phyloP scores from a whole-genome alignment of 2,329 filamentous ascomycete genomes.

The Trematosphaeria pertusa region DNA sequence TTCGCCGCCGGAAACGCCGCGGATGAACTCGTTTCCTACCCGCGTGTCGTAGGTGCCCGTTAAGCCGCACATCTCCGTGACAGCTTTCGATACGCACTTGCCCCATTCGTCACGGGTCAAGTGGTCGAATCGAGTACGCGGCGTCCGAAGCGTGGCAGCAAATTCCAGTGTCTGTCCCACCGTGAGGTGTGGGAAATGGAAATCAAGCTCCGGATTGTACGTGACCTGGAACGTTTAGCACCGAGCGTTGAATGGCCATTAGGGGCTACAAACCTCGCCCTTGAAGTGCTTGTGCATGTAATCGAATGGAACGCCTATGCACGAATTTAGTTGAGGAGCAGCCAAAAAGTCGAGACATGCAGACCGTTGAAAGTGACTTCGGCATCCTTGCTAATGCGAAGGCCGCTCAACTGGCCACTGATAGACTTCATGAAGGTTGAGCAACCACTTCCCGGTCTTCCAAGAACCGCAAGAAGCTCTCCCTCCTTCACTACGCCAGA shows the following conservation, averaged over 20 bases:
- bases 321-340: no score
- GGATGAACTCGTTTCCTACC: slow-evolving; percentile 70
- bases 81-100: slow-evolving; percentile 57
- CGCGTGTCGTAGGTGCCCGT: slow-evolving; percentile 65
- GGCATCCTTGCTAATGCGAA: no score
- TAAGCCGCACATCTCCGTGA: slow-evolving; percentile 59
- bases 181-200: slow-evolving; percentile 59
- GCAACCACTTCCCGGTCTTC: slow-evolving; percentile 61
- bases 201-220: slow-evolving; percentile 61
- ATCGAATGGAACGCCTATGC: background rate
- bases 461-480: slow-evolving; percentile 50
- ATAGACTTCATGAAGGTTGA: slow-evolving; percentile 44
- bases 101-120: slow-evolving; percentile 54
- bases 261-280: slow-evolving; percentile 55
- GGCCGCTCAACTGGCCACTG: no score
- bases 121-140: slow-evolving; percentile 61
- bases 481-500: slow-evolving; percentile 71
- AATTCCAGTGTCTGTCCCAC: slow-evolving; percentile 62
- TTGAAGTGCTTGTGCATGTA: slow-evolving; percentile 13
- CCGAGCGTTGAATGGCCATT: slow-evolving; percentile 61
- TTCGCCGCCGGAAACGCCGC: slow-evolving; percentile 73
- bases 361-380: no score
- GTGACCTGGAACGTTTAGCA: slow-evolving; percentile 50
- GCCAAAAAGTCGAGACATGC: no score
- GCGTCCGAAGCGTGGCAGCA: slow-evolving; percentile 64